Conservation (phyloP, 1,284 basidiomycete species). For the Melanopsichium pennsylvanicum region DNA sequence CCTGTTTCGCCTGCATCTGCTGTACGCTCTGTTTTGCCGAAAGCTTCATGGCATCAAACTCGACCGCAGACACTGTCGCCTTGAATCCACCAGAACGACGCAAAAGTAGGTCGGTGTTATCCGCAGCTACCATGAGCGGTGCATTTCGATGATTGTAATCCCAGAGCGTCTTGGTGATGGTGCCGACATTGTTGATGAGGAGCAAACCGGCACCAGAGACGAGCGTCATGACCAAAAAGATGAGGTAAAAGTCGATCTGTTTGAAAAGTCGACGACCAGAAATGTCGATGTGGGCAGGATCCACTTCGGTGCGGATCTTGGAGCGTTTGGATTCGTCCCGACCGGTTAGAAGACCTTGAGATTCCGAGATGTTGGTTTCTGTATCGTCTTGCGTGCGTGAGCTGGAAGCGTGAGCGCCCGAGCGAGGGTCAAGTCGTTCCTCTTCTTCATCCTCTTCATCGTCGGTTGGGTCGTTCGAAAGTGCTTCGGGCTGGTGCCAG, state of each 20-base stretch:
- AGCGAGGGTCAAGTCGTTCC: background rate
- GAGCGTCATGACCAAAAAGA: slow-evolving; percentile 76
- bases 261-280: slow-evolving; percentile 70
- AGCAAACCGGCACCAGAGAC: slow-evolving; percentile 88
- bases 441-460: slow-evolving; percentile 18
- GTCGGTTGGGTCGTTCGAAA: slow-evolving; percentile 24
- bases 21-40: slow-evolving; percentile 76
- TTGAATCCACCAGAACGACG: background rate
- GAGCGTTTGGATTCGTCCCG: slow-evolving; percentile 24
- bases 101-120: slow-evolving; percentile 3
- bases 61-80: background rate
- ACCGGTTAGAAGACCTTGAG: slow-evolving; percentile 24
- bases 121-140: slow-evolving; percentile 15
- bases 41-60: slow-evolving; percentile 40
- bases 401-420: background rate
- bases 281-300: slow-evolving; percentile 66
- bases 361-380: slow-evolving; percentile 13
- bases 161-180: slow-evolving; percentile 84
- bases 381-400: background rate
- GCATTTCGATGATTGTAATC: slow-evolving; percentile 70
- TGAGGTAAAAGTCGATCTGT: slow-evolving; percentile 76
- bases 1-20: slow-evolving; percentile 77
- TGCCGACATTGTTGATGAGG: slow-evolving; percentile 96
- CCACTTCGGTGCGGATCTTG: background rate
- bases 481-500: slow-evolving; percentile 33